These are phyloP conservation scores for Taphrina deformans DNA, from an alignment of 1,139 yeast genomes.

Conservation along the genomic window DNA sequence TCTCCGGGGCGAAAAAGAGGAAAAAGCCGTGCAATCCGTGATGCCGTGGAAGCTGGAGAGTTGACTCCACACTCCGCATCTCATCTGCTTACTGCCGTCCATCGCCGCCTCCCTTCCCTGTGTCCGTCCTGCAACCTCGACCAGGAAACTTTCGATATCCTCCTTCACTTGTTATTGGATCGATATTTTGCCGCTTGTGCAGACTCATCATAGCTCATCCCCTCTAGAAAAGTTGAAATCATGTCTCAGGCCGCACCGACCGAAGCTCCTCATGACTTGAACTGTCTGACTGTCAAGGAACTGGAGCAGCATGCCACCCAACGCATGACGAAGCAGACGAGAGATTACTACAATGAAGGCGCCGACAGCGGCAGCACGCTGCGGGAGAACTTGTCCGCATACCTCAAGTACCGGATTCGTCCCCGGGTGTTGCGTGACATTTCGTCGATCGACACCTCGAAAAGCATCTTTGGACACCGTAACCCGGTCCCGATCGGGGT, in stretches of 20 bases:
- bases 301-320: conserved; percentile 44
- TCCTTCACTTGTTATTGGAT: too few species aligned
- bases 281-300: conserved; percentile 40
- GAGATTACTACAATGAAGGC: conserved; percentile 48
- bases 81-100: conserved; percentile 9
- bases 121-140: neutral
- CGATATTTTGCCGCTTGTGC: too few species aligned
- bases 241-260: conserved; percentile 17
- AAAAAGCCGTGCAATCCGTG: neutral
- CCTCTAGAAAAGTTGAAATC: too few species aligned
- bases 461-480: conserved; percentile 50
- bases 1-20: too few species aligned
- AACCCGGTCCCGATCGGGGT: conserved; percentile 60
- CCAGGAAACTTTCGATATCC: neutral
- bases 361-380: conserved; percentile 47
- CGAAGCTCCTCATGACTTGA: conserved; percentile 7
- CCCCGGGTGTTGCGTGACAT: conserved; percentile 53
- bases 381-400: conserved; percentile 45
- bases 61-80: conserved; percentile 2
- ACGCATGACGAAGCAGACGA: conserved; percentile 41
- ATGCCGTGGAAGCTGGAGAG: neutral
- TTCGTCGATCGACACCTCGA: conserved; percentile 46
- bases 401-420: conserved; percentile 46
- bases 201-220: too few species aligned
- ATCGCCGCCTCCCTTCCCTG: neutral